Percentiles rank a stretch among this genome's conserved stretches.
phyloP scores from a whole-genome alignment of 2,329 filamentous ascomycete species.

The Phialophora macrospora region DNA sequence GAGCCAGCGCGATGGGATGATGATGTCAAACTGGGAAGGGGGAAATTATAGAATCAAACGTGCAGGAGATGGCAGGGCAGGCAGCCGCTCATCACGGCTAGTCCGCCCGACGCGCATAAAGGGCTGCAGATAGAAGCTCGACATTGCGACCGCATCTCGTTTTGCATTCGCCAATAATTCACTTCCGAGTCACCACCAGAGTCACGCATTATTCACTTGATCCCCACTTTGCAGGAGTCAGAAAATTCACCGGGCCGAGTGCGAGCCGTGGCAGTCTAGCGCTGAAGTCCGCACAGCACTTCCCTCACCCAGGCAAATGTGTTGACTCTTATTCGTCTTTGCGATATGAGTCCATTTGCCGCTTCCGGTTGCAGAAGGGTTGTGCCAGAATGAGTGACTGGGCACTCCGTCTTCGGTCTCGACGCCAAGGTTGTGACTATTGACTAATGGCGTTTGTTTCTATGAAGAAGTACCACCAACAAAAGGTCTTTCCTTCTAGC shows the following conservation, averaged over 20 bases:
- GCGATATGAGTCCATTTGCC: background rate
- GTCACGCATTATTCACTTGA: background rate
- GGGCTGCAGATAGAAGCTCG: background rate
- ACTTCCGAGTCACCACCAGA: background rate
- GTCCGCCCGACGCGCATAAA: constrained; percentile 3
- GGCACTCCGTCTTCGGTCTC: background rate
- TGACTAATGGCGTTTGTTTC: background rate
- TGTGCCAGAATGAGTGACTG: background rate
- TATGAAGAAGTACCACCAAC: background rate
- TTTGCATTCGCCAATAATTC: background rate
- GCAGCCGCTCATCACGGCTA: constrained; percentile 6
- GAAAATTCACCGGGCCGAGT: constrained; percentile 1
- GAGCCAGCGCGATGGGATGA: background rate
- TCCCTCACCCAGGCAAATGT: background rate
- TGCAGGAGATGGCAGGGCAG: background rate
- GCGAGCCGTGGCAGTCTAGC: constrained; percentile 13
- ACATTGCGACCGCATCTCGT: background rate
- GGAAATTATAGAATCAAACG: constrained; percentile 3
- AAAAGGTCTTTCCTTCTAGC: background rate
- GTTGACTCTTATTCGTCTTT: background rate
- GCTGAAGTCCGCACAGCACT: constrained; percentile 13
- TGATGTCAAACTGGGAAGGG: background rate
- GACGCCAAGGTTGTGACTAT: background rate
- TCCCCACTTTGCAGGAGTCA: background rate
- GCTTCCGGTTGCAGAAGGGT: background rate